These are phyloP conservation scores for Suhomyces guaymorum DNA, from an alignment of 1,139 yeast species.

Conservation along the genomic window DNA sequence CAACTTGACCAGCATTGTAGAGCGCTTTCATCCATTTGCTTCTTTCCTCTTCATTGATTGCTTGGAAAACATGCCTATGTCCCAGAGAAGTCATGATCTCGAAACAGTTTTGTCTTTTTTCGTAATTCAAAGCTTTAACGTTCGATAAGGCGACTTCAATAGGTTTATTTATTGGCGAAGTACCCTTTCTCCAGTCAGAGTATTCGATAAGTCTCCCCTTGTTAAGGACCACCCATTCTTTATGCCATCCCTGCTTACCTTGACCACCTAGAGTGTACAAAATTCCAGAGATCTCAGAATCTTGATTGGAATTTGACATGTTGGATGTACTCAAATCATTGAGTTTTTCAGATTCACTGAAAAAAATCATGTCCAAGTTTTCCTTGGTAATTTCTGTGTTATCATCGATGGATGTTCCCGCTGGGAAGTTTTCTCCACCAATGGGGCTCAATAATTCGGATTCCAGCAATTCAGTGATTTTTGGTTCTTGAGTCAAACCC, in stretches of 20 bases:
- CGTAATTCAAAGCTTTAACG: slow-evolving; percentile 54
- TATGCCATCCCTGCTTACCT: slow-evolving; percentile 84
- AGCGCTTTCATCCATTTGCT: slow-evolving; percentile 67
- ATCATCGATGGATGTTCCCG: too few relatives aligned
- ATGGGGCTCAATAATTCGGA: too few relatives aligned
- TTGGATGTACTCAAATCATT: slow-evolving; percentile 1
- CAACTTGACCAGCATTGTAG: slow-evolving; percentile 50
- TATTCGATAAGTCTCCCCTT: slow-evolving; percentile 71
- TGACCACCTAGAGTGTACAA: slow-evolving; percentile 71
- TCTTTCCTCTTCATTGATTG: slow-evolving; percentile 69
- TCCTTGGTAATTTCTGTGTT: slow-evolving; percentile 22
- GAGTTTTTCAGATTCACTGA: slow-evolving; percentile 7
- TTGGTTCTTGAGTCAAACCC: slow-evolving; percentile 3
- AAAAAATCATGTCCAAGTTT: slow-evolving; percentile 36
- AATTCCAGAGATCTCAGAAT: slow-evolving; percentile 51
- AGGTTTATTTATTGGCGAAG: slow-evolving; percentile 64
- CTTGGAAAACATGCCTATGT: slow-evolving; percentile 73
- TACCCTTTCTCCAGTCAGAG: slow-evolving; percentile 80
- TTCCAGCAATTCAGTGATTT: slow-evolving; percentile 1
- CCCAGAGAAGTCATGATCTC: slow-evolving; percentile 75
- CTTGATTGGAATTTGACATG: slow-evolving; percentile 20
- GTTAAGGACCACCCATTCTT: slow-evolving; percentile 79
- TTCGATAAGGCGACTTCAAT: slow-evolving; percentile 73
- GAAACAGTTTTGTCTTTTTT: slow-evolving; percentile 61
- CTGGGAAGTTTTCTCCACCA: too few relatives aligned